Conservation (phyloP, 306 rosid species). For the Trichosanthes truncata region DNA sequence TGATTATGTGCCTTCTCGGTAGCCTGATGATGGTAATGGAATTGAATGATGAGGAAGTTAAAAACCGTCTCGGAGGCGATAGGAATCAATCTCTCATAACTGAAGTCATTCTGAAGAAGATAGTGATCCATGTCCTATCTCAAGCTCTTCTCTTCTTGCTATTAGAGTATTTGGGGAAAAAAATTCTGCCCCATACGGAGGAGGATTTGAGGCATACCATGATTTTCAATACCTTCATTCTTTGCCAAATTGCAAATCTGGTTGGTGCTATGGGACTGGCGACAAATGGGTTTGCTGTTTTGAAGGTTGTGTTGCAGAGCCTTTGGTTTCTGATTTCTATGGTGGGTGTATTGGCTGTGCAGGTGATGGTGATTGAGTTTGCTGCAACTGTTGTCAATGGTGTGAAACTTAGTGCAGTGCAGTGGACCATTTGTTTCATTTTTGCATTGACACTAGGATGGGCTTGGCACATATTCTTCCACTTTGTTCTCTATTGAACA, state of each 20-base stretch:
- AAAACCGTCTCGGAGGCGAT: background rate
- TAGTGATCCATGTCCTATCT: conserved; percentile 36
- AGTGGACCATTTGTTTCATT: conserved; percentile 37
- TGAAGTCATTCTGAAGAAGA: conserved; percentile 18
- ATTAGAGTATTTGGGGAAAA: conserved; percentile 24
- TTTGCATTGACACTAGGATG: conserved; percentile 24
- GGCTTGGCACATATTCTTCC: background rate
- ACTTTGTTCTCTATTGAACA: background rate
- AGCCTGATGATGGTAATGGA: conserved; percentile 48
- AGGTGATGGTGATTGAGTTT: conserved; percentile 32
- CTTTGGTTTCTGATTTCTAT: conserved; percentile 26
- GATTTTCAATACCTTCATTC: conserved; percentile 41
- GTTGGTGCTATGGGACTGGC: conserved; percentile 29
- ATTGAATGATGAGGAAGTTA: conserved; percentile 13
- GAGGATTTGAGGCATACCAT: conserved; percentile 26
- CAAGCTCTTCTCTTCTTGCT: conserved; percentile 30
- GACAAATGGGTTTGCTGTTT: conserved; percentile 15
- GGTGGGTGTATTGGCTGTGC: conserved; percentile 25
- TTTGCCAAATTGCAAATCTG: conserved; percentile 47
- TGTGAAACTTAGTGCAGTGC: conserved; percentile 27
- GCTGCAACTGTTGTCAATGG: conserved; percentile 15
- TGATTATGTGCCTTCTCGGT: conserved; percentile 32
- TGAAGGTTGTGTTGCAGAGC: conserved; percentile 17
- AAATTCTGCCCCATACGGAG: background rate
- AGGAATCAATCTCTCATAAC: conserved; percentile 14